These are phyloP conservation scores for Dryadomyces quercus-mongolicae DNA, from an alignment of 2,329 filamentous ascomycete genomes.

Conservation along the genomic window DNA sequence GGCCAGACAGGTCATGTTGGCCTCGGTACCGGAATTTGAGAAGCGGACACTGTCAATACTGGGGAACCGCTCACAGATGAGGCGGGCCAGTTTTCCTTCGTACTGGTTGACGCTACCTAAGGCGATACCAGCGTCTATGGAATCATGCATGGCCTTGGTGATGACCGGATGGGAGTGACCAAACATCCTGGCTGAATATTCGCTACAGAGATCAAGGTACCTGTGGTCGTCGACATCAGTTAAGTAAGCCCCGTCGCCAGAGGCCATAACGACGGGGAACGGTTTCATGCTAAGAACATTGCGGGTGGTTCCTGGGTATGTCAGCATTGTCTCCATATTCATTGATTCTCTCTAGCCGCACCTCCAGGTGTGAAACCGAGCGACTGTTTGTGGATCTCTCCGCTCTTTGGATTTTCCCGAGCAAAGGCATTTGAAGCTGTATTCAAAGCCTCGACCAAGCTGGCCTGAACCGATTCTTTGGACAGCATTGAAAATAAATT, in stretches of 20 bases:
- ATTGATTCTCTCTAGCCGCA: background rate
- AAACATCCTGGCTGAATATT: constrained; percentile 54
- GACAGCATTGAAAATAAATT: too few species aligned
- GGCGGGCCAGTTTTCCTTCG: constrained; percentile 37
- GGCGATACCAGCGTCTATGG: constrained; percentile 37
- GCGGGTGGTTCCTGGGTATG: constrained; percentile 27
- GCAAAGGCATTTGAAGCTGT: background rate
- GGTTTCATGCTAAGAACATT: constrained; percentile 25
- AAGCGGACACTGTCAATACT: constrained; percentile 44
- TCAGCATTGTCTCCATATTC: background rate
- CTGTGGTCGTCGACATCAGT: constrained; percentile 16
- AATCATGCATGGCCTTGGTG: constrained; percentile 29
- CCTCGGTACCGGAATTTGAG: constrained; percentile 54
- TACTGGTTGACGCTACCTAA: constrained; percentile 36
- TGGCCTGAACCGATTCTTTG: too few species aligned
- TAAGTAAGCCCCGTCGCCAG: constrained; percentile 15
- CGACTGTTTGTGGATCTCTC: background rate
- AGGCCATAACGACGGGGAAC: constrained; percentile 22
- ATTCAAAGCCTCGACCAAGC: background rate
- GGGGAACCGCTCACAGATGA: constrained; percentile 38
- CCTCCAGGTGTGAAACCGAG: background rate
- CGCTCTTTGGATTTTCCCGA: background rate
- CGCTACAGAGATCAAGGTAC: constrained; percentile 49
- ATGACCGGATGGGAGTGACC: constrained; percentile 51
- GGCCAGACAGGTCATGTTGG: constrained; percentile 44